These are phyloP conservation scores for Daldinia vernicosa DNA, from an alignment of 495 filamentous ascomycete genomes.

Conservation along the genomic window DNA sequence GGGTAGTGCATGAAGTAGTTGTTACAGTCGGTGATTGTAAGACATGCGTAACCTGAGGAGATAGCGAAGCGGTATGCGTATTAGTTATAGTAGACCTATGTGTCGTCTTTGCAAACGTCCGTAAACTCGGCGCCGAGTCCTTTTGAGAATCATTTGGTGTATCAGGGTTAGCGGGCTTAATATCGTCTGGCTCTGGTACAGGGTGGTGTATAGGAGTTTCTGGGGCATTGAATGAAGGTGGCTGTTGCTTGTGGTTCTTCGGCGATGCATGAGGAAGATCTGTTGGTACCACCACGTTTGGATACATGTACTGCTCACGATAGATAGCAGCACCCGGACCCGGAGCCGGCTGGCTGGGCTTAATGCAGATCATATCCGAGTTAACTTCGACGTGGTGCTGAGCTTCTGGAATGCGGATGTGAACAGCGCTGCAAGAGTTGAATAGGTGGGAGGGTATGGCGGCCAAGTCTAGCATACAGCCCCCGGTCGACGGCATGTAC, in stretches of 20 bases:
- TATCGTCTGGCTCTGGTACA: conserved; percentile 13
- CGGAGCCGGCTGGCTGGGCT: conserved; percentile 21
- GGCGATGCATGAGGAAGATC: conserved; percentile 2
- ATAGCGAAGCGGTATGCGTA: background rate
- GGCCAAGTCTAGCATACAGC: conserved; percentile 37
- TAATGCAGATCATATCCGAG: conserved; percentile 37
- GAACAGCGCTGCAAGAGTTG: conserved; percentile 30
- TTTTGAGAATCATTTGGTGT: background rate
- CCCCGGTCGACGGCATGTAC: conserved; percentile 27
- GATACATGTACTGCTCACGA: conserved; percentile 30
- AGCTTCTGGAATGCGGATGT: conserved; percentile 32
- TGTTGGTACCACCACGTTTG: conserved; percentile 1
- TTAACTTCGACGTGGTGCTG: conserved; percentile 26
- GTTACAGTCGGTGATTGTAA: background rate
- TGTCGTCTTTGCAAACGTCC: conserved; percentile 13
- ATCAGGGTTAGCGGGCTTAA: background rate
- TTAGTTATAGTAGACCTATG: conserved; percentile 3
- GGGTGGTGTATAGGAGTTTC: conserved; percentile 11
- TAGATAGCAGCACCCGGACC: background rate
- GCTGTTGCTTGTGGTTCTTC: conserved; percentile 39
- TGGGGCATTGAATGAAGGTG: conserved; percentile 4
- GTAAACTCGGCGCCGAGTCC: background rate
- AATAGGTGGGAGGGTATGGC: conserved; percentile 19
- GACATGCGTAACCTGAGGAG: background rate
- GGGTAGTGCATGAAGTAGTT: background rate